These are phyloP conservation scores for Ascochyta clinopodiicola DNA, from an alignment of 2,329 filamentous ascomycete genomes.

Conservation along the genomic window DNA sequence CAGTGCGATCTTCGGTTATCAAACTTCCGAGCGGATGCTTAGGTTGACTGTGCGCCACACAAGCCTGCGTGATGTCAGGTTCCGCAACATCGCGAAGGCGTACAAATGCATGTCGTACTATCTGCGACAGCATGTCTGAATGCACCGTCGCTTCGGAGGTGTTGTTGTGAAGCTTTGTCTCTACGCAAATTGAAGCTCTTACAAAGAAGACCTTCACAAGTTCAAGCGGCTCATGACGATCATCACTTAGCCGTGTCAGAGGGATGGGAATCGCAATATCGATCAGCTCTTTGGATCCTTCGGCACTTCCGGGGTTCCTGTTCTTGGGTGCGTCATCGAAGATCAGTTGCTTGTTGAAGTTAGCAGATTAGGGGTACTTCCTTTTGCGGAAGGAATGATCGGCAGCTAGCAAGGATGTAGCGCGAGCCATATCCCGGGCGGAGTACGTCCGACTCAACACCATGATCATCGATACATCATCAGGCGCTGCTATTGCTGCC, in stretches of 20 bases:
- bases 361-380: background rate
- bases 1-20: conserved; percentile 1
- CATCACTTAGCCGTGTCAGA: background rate
- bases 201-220: background rate
- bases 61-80: conserved; percentile 6
- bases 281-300: background rate
- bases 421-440: background rate
- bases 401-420: background rate
- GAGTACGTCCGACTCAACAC: background rate
- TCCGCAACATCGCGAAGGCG: background rate
- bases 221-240: conserved; percentile 1
- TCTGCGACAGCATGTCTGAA: background rate
- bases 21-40: conserved; percentile 6
- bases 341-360: background rate
- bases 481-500: too few species aligned
- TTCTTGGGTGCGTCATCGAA: conserved; percentile 6
- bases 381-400: conserved; percentile 3
- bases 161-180: too few species aligned
- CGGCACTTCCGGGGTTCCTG: background rate
- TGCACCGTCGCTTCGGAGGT: too few species aligned
- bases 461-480: background rate
- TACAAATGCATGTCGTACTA: background rate
- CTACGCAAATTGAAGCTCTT: too few species aligned
- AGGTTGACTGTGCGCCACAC: background rate
- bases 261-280: conserved; percentile 2